A percentile compares a stretch with the other conserved stretches of the same genome.
Conservation (phyloP, 116 monocot species). For the Trichopus zeylanicus region DNA sequence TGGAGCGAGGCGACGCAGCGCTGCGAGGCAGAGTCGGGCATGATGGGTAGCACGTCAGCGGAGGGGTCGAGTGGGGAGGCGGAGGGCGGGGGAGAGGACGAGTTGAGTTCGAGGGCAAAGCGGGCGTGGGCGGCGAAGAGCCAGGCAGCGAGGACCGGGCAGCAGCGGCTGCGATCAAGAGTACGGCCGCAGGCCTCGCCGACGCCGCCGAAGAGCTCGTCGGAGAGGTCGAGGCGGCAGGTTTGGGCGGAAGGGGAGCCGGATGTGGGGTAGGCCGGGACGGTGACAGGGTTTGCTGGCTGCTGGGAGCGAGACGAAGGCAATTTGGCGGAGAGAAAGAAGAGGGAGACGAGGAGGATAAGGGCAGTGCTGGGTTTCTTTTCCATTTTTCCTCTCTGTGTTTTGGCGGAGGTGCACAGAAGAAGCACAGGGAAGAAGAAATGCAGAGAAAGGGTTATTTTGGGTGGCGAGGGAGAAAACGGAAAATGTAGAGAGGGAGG, state of each 20-base stretch:
- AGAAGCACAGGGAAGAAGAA: background rate
- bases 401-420: background rate
- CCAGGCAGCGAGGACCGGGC: slow-evolving; percentile 96
- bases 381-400: too few relatives aligned
- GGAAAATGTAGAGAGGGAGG: background rate
- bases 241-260: slow-evolving; percentile 19
- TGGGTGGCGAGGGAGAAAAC: background rate
- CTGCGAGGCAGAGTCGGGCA: slow-evolving; percentile 85
- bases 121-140: slow-evolving; percentile 83
- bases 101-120: slow-evolving; percentile 44
- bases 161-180: slow-evolving; percentile 83
- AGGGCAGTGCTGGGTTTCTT: background rate
- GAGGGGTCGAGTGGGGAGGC: background rate
- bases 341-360: background rate
- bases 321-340: background rate
- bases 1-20: slow-evolving; percentile 70
- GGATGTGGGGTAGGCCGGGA: slow-evolving; percentile 51
- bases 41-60: slow-evolving; percentile 29
- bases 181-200: slow-evolving; percentile 52
- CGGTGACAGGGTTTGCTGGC: slow-evolving; percentile 23
- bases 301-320: slow-evolving; percentile 15
- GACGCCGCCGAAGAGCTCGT: slow-evolving; percentile 91
- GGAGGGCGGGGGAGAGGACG: background rate
- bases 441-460: background rate
- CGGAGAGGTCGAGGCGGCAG: slow-evolving; percentile 87